phyloP scores from a whole-genome alignment of 768 basidiomycete species.

The Heimioporus sp. region DNA sequence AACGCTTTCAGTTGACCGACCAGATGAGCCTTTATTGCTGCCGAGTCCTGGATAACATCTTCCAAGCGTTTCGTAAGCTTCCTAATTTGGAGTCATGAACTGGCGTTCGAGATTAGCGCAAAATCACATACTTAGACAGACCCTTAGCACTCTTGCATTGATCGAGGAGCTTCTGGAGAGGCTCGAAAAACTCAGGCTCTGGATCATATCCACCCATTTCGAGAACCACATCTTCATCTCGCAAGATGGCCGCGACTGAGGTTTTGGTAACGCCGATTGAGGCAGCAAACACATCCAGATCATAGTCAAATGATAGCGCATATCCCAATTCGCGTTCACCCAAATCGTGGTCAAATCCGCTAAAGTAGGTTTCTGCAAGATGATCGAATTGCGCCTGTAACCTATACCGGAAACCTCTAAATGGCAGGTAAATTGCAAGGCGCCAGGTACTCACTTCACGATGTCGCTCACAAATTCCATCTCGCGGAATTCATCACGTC shows the following conservation, averaged over 20 bases:
- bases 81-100: slow-evolving; percentile 40
- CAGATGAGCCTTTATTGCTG: slow-evolving; percentile 69
- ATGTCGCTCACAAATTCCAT: slow-evolving; percentile 92
- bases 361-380: slow-evolving; percentile 84
- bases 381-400: slow-evolving; percentile 94
- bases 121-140: slow-evolving; percentile 62
- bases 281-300: slow-evolving; percentile 92
- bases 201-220: slow-evolving; percentile 77
- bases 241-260: slow-evolving; percentile 64
- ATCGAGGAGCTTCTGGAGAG: slow-evolving; percentile 79
- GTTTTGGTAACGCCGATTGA: slow-evolving; percentile 91
- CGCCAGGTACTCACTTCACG: slow-evolving; percentile 63
- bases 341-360: slow-evolving; percentile 78
- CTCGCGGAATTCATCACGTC: slow-evolving; percentile 89
- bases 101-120: not conserved
- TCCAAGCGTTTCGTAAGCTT: slow-evolving; percentile 87
- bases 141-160: slow-evolving; percentile 80
- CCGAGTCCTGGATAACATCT: slow-evolving; percentile 68
- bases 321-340: slow-evolving; percentile 89
- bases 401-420: slow-evolving; percentile 39
- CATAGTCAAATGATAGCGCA: slow-evolving; percentile 78
- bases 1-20: slow-evolving; percentile 70
- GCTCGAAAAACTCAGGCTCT: slow-evolving; percentile 73
- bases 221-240: slow-evolving; percentile 75
- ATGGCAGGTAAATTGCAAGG: not conserved